Evolutionary conservation across 2,329 filamentous ascomycete genomes (phyloP), one percentile per base, ranked within the genome.

Genomic region (Fusarium pseudograminearum): DNA sequence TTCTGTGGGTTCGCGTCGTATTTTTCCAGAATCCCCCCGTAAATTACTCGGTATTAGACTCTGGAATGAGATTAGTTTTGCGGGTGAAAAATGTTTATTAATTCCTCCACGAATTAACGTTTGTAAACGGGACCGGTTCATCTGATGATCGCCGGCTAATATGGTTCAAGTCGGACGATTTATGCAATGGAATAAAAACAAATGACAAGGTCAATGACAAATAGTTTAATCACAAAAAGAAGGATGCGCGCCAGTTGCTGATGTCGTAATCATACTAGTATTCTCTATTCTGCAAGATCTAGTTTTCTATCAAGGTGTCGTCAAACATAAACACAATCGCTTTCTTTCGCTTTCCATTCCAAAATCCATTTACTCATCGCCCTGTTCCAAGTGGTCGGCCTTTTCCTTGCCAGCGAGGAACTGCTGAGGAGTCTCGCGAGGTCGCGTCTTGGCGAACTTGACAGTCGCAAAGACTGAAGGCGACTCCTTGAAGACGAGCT

Each of bases 401-500:
- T 70, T 70, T 5, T 61, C 56, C 64, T 70, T 71, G 42, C 47
- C 16, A 40, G 51, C 26, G 0, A 69, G 24, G 45, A 44, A 70
- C 22, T 70, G 44, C 14, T 70, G 68, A 1, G 68, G 67, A 50
- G 65, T 70, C 4, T 55, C 41, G 26, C 53, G 57, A 22, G 68
- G 68, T 18, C 68, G 45, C 11, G 26, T 44, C 65, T 60, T 71
- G 47, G 68, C 69, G 1, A 69, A 71, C 28, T 59, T 71, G 51
- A 71, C 69, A 2, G 69, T 71, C 2, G 68, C 33, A n/a, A 56
- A 69, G 10, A 59, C 57, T 0, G 70, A 65, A 1, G 69, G 69
- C 0, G 69, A 72, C 38, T 72, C 69, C 38, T 48, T 69, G 46
- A 76, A 76, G 34, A 77, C 64, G 30, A 73, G 69, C 42, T 77